Evolutionary conservation across 2,329 filamentous ascomycete genomes (phyloP), one percentile per base, ranked within the genome.

Genomic region (Phoma herbarum): DNA sequence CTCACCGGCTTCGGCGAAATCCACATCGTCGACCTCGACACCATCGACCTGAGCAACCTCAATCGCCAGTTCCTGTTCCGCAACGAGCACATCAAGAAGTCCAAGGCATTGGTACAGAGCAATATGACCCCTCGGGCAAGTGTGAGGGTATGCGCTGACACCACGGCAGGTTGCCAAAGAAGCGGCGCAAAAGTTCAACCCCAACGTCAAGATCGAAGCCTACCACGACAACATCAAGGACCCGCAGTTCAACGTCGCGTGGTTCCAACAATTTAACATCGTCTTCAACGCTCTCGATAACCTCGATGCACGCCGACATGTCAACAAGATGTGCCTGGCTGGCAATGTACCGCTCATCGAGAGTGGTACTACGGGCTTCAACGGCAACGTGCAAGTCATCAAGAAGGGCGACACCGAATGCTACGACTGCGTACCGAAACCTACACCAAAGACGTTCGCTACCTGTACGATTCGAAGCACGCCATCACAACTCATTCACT

Each of bases 221-320:
- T 88, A 97, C 71, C 93, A 97, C 80, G 92, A 91, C 62, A 97
- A 98, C 73, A 97, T 99, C 80, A 98, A 97, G 78, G 93, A 98
- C 63, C 71, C 84, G 7, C 84, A 90, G 63, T 99, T 98, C 80
- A 90, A 90, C 68, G 86, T 97, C 54, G 86, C 89, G 48, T 99
- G 94, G 91, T 99, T 97, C 75, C 84, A 86, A 66, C 79, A 82
- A 8, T 99, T 98, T 75, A 84, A 84, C 47, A 81, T 98, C 25
- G 93, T 97, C 9, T 98, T 99, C 83, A 99, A 99, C 78, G 95
- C 95, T 50, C 84, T 99, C 37, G 95, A 99, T 78, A 99, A 99
- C 68, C 83, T 99, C 26, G 93, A 97, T 57, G 95, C 95, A 22
- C 85, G 95, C 65, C 88, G 94, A 50, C 93, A 98, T 82, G 95